A percentile compares a stretch with the other conserved stretches of the same genome.
Conservation (phyloP, 225 moss, liverwort and hornwort genomes). For the Sphagnum tenellum region DNA sequence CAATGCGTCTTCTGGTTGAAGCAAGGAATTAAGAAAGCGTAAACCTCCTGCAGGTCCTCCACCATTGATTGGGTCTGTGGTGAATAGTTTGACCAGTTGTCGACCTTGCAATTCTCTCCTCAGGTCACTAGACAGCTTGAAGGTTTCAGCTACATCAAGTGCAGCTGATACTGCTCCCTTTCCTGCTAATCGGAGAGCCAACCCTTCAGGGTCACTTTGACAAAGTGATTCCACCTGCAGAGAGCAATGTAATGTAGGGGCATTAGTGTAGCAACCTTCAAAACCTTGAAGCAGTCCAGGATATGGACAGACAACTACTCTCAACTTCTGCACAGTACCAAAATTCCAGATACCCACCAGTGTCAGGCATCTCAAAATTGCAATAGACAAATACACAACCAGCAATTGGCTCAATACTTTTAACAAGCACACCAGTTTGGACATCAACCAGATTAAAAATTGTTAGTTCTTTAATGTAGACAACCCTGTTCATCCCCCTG, state of each 20-base stretch:
- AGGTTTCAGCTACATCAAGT: slow-evolving; percentile 88
- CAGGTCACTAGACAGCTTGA: slow-evolving; percentile 67
- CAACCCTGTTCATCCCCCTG: no score
- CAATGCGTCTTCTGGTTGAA: slow-evolving; percentile 85
- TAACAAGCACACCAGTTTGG: no score
- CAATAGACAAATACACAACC: no score
- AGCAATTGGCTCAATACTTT: no score
- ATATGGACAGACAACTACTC: background rate
- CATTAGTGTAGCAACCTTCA: background rate
- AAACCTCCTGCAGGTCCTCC: slow-evolving; percentile 94
- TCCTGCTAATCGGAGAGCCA: slow-evolving; percentile 81
- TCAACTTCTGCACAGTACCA: no score
- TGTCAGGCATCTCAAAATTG: no score
- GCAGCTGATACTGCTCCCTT: slow-evolving; percentile 97
- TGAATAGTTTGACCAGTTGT: slow-evolving; percentile 89
- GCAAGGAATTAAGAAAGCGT: slow-evolving; percentile 74
- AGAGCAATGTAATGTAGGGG: background rate
- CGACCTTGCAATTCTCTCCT: slow-evolving; percentile 94
- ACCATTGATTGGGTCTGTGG: slow-evolving; percentile 88
- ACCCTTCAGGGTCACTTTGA: slow-evolving; percentile 89
- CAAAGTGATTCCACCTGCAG: slow-evolving; percentile 80
- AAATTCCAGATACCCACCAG: no score
- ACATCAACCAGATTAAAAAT: no score
- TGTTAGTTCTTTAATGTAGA: no score
- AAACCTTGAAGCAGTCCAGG: background rate